Evolutionary conservation across 345 rosid species (phyloP), one percentile per base, ranked within the genome.

Genomic region (Brassica nigra): DNA sequence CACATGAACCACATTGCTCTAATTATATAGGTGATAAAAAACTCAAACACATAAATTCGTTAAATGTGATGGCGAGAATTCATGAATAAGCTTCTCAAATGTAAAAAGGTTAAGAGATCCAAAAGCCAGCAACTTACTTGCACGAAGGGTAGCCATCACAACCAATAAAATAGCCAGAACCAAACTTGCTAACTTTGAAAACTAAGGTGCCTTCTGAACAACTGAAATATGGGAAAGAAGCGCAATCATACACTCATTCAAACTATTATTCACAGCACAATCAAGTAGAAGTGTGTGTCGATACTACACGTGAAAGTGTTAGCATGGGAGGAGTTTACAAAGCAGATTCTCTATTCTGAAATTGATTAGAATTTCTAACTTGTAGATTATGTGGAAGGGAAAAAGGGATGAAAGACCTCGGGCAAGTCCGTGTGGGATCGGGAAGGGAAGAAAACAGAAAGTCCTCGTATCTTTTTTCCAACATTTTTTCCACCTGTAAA

Each of bases 401-500:
- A 18, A 23, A 36, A 42, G 65, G 42, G 10, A 57, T 12, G 18
- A 18, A 68, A 44, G 83, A 93, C 99, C 93, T 89, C 33, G 99
- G 98, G 84, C 99, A 95, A 1, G 85, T 80, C 87, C 91, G 90
- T 52, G 76, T 85, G 39, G 89, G 85, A 86, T 86, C 82, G 71
- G 92, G 94, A 62, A 93, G 87, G 78, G 91, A 90, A 84, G 93
- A 86, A 84, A 95, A 95, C 89, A 95, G 85, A 82, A 86, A 83
- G 72, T 85, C 85, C 15, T 87, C 93, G 78, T 89, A 93, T 82
- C 78, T 89, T 78, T 86, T 93, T 88, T 90, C 99, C 81, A 95
- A 79, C 97, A 95, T 91, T 84, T 90, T 91, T 86, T 95, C 99
- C 86, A 95, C 98, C 99, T 95, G 88, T n/a, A 81, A 57, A 68